phyloP scores from a whole-genome alignment of 225 moss, liverwort and hornwort species.

The Physcomitrellopsis africana region DNA sequence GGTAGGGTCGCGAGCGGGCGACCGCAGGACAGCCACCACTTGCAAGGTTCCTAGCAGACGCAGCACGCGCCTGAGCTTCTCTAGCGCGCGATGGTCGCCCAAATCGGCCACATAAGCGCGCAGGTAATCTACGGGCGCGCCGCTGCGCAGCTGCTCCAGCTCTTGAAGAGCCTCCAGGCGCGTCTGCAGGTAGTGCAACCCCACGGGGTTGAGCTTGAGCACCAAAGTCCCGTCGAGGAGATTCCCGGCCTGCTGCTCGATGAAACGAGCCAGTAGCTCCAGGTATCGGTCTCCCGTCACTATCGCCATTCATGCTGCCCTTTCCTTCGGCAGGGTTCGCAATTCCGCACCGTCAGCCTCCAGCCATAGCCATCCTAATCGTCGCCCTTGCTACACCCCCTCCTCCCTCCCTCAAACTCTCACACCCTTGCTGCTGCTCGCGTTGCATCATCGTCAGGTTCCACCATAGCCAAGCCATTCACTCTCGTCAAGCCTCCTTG shows the following conservation, averaged over 20 bases:
- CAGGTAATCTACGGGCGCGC: slow-evolving; percentile 92
- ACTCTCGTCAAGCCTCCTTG: too few species aligned
- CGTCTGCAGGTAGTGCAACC: slow-evolving; percentile 87
- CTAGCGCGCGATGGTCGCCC: slow-evolving; percentile 91
- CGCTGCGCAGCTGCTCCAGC: slow-evolving; percentile 84
- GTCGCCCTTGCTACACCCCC: too few species aligned
- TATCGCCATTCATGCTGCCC: slow-evolving; percentile 78
- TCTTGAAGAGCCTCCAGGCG: slow-evolving; percentile 90
- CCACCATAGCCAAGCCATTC: too few species aligned
- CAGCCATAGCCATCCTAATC: background rate
- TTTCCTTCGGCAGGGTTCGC: slow-evolving; percentile 14
- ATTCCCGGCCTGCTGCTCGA: slow-evolving; percentile 72
- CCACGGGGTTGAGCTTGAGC: slow-evolving; percentile 94
- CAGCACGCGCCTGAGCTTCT: slow-evolving; percentile 85
- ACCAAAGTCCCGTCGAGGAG: slow-evolving; percentile 78
- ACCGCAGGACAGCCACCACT: slow-evolving; percentile 70
- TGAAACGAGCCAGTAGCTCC: slow-evolving; percentile 83
- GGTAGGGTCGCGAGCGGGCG: slow-evolving; percentile 71
- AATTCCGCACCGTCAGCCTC: slow-evolving; percentile 14
- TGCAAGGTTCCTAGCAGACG: slow-evolving; percentile 71
- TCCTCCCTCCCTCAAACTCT: too few species aligned
- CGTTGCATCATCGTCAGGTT: too few species aligned
- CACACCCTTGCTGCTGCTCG: too few species aligned
- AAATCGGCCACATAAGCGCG: slow-evolving; percentile 95
- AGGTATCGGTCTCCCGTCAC: slow-evolving; percentile 96